phyloP scores from a whole-genome alignment of 192 early-diverging fungal genomes.

The Podila epicladia region DNA sequence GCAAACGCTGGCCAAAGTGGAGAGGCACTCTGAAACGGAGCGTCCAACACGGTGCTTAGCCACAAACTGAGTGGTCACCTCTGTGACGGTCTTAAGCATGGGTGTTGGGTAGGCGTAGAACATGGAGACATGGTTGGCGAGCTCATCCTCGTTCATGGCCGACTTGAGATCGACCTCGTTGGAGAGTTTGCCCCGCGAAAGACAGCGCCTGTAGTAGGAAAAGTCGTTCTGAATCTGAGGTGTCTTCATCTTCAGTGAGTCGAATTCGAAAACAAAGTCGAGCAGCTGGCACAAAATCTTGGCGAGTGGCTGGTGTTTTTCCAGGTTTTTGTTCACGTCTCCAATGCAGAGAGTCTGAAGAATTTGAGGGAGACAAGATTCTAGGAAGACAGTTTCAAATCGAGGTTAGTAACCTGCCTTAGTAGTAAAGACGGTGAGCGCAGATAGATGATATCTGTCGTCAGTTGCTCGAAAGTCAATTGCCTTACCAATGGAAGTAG shows the following conservation, averaged over 20 bases:
- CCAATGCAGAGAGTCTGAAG: constrained; percentile 74
- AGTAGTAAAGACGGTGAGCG: neutral
- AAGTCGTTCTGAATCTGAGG: constrained; percentile 97
- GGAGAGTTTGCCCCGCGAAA: constrained; percentile 78
- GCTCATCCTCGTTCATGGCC: constrained; percentile 80
- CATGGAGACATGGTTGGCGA: constrained; percentile 94
- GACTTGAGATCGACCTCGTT: constrained; percentile 69
- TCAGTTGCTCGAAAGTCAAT: neutral
- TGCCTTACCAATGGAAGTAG: constrained; percentile 75
- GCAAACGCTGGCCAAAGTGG: constrained; percentile 81
- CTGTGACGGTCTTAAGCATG: constrained; percentile 89
- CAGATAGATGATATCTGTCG: constrained; percentile 5
- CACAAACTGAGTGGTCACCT: constrained; percentile 78
- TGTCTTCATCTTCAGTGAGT: constrained; percentile 90
- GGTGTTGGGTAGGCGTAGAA: constrained; percentile 97
- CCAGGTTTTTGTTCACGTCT: constrained; percentile 71
- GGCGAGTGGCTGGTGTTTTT: constrained; percentile 81
- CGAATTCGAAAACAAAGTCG: constrained; percentile 91
- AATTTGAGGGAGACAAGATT: constrained; percentile 68
- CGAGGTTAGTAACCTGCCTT: neutral
- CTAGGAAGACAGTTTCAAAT: constrained; percentile 42
- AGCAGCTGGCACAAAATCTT: constrained; percentile 85
- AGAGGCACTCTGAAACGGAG: constrained; percentile 75
- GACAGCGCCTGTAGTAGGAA: constrained; percentile 94
- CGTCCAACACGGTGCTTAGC: constrained; percentile 54